These are phyloP conservation scores for Daldinia childiae DNA, from an alignment of 495 filamentous ascomycete genomes.

Conservation along the genomic window DNA sequence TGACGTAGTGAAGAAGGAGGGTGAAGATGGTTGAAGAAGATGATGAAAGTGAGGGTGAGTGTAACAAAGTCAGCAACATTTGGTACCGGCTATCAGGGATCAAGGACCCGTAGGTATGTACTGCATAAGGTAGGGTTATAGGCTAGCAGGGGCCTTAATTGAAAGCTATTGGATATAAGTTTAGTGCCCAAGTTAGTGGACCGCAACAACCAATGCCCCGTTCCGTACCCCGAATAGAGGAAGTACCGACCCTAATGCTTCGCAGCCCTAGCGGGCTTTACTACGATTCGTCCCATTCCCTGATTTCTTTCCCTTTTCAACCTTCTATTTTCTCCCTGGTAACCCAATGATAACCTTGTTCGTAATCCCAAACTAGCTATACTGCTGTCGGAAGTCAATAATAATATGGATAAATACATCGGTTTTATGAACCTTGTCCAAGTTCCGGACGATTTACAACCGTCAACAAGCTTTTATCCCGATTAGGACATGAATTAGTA, in stretches of 20 bases:
- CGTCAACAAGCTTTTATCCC: slow-evolving; percentile 29
- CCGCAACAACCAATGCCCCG: not conserved
- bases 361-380: slow-evolving; percentile 45
- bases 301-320: slow-evolving; percentile 33
- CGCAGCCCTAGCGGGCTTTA: not conserved
- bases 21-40: slow-evolving; percentile 1
- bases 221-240: not conserved
- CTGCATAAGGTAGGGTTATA: not conserved
- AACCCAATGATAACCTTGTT: slow-evolving; percentile 36
- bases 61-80: slow-evolving; percentile 5
- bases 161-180: not conserved
- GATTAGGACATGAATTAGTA: slow-evolving; percentile 28
- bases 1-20: slow-evolving; percentile 14
- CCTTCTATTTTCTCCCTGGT: slow-evolving; percentile 17
- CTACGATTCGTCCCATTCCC: slow-evolving; percentile 21
- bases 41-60: slow-evolving; percentile 19
- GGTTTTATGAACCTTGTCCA: slow-evolving; percentile 18
- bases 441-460: slow-evolving; percentile 31
- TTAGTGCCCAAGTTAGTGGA: not conserved
- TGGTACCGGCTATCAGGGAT: slow-evolving; percentile 6
- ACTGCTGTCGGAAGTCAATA: slow-evolving; percentile 34
- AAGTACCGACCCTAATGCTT: not conserved
- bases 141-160: not conserved
- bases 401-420: slow-evolving; percentile 40
- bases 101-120: not conserved